phyloP scores from a whole-genome alignment of 495 filamentous ascomycete genomes.

The Aspergillus nanangensis region DNA sequence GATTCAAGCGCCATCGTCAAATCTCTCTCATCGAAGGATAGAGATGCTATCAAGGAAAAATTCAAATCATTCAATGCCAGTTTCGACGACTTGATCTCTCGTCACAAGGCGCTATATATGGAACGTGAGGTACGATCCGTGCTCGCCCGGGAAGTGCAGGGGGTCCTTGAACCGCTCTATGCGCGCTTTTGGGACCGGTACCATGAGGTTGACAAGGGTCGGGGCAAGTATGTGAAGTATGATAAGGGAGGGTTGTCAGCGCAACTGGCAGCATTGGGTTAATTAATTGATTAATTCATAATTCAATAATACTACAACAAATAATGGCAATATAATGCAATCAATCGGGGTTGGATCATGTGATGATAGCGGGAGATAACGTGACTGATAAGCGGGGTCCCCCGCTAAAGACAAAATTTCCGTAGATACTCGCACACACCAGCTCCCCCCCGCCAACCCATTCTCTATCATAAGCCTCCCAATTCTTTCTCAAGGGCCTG shows the following conservation, averaged over 20 bases:
- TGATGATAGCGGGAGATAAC: constrained; percentile 31
- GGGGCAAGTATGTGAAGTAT: constrained; percentile 96
- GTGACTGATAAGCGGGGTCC: constrained; percentile 38
- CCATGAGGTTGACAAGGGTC: constrained; percentile 94
- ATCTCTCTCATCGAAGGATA: constrained; percentile 77
- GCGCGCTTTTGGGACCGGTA: constrained; percentile 95
- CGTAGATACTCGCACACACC: constrained; percentile 19
- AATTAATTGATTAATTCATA: too few species aligned
- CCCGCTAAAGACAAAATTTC: constrained; percentile 36
- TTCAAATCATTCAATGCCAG: constrained; percentile 85
- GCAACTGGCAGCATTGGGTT: constrained; percentile 36
- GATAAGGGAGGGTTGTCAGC: constrained; percentile 64
- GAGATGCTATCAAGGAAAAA: constrained; percentile 93
- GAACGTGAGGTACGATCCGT: constrained; percentile 81
- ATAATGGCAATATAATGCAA: constrained; percentile 1
- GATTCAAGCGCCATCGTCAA: constrained; percentile 82
- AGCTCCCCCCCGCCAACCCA: constrained; percentile 5
- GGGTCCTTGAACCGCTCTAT: constrained; percentile 91
- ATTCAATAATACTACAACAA: too few species aligned
- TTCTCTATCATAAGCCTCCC: constrained; percentile 16
- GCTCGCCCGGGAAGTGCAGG: constrained; percentile 77
- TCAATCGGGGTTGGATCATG: too few species aligned
- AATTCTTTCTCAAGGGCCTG: constrained; percentile 16
- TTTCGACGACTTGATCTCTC: constrained; percentile 81
- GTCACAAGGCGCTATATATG: constrained; percentile 76